Conservation (phyloP, 441 rosid species). For the Corymbia citriodora region DNA sequence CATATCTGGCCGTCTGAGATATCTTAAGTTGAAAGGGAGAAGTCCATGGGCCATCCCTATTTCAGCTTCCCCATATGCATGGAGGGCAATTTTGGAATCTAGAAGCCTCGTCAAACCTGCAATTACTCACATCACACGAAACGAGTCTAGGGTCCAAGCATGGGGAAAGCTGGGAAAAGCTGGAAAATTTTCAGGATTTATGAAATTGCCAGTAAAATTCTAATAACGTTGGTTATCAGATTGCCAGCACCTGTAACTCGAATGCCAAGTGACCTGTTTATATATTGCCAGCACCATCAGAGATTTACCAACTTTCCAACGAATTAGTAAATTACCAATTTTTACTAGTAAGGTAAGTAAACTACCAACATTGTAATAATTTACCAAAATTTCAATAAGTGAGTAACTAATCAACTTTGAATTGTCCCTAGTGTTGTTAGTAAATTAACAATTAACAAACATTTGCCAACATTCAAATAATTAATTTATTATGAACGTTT, state of each 20-base stretch:
- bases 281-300: neutral
- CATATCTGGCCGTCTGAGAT: neutral
- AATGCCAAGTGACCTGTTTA: neutral
- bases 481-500: neutral
- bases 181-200: neutral
- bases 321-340: neutral
- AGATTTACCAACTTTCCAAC: neutral
- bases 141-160: neutral
- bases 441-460: neutral
- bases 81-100: neutral
- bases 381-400: neutral
- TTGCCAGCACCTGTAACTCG: neutral
- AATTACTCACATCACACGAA: neutral
- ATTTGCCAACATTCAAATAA: neutral
- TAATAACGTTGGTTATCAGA: neutral
- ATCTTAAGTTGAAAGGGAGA: neutral
- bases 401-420: neutral
- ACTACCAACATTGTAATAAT: neutral
- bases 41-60: neutral
- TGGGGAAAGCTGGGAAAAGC: neutral
- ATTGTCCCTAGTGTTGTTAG: neutral
- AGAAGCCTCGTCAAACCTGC: neutral
- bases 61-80: neutral
- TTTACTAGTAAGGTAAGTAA: neutral
- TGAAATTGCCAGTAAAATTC: neutral